phyloP scores from a whole-genome alignment of 2,329 filamentous ascomycete genomes.

The Aureobasidium sp. region DNA sequence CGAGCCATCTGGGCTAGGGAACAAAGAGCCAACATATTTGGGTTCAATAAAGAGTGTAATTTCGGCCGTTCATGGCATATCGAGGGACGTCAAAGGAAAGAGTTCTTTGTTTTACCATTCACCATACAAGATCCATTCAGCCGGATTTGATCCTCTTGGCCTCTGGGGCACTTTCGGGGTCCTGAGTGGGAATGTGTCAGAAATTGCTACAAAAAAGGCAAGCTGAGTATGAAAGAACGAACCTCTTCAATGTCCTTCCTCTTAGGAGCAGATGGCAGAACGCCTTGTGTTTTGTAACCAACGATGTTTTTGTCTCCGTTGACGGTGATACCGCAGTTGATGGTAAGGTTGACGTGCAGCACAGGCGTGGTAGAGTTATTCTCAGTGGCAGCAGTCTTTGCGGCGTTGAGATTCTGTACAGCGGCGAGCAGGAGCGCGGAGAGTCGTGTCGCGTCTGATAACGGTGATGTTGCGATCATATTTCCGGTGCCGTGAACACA shows the following conservation, averaged over 20 bases:
- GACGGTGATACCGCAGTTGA: slow-evolving; percentile 30
- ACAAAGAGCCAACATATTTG: background rate
- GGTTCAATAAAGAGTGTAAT: background rate
- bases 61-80: background rate
- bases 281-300: slow-evolving; percentile 21
- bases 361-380: slow-evolving; percentile 37
- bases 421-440: slow-evolving; percentile 41
- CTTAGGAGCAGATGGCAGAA: slow-evolving; percentile 15
- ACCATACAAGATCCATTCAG: background rate
- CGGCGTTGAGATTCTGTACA: slow-evolving; percentile 36
- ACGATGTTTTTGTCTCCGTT: slow-evolving; percentile 29
- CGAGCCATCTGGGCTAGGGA: background rate
- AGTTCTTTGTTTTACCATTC: background rate
- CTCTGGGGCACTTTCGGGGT: background rate
- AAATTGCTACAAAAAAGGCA: background rate
- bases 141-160: background rate
- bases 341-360: slow-evolving; percentile 42
- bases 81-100: slow-evolving; percentile 4
- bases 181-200: background rate
- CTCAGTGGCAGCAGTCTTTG: slow-evolving; percentile 27
- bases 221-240: background rate
- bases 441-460: slow-evolving; percentile 38
- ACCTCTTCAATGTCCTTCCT: slow-evolving; percentile 20
- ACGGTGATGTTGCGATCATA: slow-evolving; percentile 36
- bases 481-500: slow-evolving; percentile 45